These are phyloP conservation scores for Peronosclerospora sorghi DNA, from an alignment of 352 stramenopile genomes.

Conservation along the genomic window DNA sequence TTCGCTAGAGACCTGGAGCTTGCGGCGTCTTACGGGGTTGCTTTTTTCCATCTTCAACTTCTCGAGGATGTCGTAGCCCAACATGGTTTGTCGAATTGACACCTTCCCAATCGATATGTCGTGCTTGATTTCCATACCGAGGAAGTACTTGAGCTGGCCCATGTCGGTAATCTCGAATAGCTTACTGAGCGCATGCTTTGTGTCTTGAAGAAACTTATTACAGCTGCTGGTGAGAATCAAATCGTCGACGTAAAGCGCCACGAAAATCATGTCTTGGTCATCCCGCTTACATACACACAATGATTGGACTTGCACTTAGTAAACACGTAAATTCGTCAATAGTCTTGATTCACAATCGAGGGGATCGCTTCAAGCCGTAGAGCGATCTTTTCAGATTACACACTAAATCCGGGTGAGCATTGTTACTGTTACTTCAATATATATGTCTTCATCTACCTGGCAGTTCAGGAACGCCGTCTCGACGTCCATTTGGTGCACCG, in stretches of 20 bases:
- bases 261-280: slow-evolving; percentile 8
- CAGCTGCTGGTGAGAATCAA: slow-evolving; percentile 5
- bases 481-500: background rate
- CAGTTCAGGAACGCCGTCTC: background rate
- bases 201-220: background rate
- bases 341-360: background rate
- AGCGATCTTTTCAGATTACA: background rate
- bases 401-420: background rate
- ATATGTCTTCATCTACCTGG: background rate
- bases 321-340: too few species aligned
- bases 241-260: slow-evolving; percentile 5
- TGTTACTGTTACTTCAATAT: background rate
- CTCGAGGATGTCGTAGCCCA: background rate
- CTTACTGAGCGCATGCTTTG: background rate
- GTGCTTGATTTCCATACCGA: background rate
- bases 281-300: background rate
- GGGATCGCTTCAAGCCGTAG: background rate
- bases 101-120: background rate
- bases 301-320: background rate
- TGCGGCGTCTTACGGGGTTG: background rate
- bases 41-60: too few species aligned
- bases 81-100: background rate
- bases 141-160: background rate
- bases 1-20: background rate
- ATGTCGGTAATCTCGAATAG: background rate